These are phyloP conservation scores for Pterocarpus santalinus DNA, from an alignment of 306 rosid species.

Conservation along the genomic window DNA sequence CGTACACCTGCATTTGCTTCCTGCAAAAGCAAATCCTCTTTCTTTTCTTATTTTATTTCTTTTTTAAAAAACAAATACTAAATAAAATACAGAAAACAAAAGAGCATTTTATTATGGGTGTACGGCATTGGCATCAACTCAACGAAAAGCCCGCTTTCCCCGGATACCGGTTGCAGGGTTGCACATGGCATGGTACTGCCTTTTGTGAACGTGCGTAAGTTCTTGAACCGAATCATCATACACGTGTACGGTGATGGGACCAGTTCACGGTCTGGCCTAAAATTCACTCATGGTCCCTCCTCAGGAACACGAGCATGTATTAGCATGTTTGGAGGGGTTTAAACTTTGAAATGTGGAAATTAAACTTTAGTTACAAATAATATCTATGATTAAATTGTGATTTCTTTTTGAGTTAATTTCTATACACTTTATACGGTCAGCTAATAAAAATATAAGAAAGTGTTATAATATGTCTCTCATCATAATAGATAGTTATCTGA, in stretches of 20 bases:
- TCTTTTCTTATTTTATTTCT: background rate
- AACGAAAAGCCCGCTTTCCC: constrained; percentile 26
- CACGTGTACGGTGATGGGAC: constrained; percentile 55
- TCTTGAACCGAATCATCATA: background rate
- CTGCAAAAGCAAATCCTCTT: constrained; percentile 24
- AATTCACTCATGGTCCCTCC: background rate
- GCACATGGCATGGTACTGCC: constrained; percentile 53
- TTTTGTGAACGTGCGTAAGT: constrained; percentile 30
- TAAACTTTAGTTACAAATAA: too few relatives aligned
- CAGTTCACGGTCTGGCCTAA: background rate
- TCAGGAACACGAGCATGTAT: background rate
- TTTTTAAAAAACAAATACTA: background rate
- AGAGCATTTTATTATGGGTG: background rate
- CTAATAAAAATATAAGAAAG: too few relatives aligned
- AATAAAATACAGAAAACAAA: background rate
- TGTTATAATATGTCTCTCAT: too few relatives aligned
- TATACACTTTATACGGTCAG: too few relatives aligned
- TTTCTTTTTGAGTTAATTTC: too few relatives aligned
- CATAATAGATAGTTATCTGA: too few relatives aligned
- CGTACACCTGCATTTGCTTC: background rate
- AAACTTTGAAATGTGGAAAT: too few relatives aligned
- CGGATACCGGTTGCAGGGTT: constrained; percentile 37
- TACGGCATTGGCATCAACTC: constrained; percentile 21
- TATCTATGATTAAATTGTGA: too few relatives aligned
- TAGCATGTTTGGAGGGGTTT: too few relatives aligned